Base-by-base conservation (phyloP, 2,329 filamentous ascomycete genomes). In the Neocatenulostroma microsporum region DNA sequence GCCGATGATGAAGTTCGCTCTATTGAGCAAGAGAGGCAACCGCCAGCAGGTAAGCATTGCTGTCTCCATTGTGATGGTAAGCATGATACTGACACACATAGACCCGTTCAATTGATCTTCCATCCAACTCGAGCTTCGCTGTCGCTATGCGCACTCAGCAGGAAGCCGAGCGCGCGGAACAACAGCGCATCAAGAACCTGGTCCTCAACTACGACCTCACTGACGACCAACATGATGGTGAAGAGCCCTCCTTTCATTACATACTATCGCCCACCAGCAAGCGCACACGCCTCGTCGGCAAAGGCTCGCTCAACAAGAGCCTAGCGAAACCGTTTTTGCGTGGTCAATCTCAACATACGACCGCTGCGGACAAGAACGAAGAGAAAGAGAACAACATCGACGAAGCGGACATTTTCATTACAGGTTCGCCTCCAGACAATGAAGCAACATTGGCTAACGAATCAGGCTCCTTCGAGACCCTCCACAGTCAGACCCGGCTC, bases 101-200 rank as follows among this genome's bases (percentile, higher is more conserved):
- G 84, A 95, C 89, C 15, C 84, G 84, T 34, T 91, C 84, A 4
- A 88, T 96, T 49, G 87, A 91, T 53, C 69, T 96, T 31, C 84
- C 84, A 8, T 80, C 89, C 2, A 84, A 98, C 60, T 96, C 91
- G 1, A 88, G 79, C 33, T 95, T 98, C 63, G 91, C 91, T 5
- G 76, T 96, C 47, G 91, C 91, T 28, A 91, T 98, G 87, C 91
- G 86, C 59, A 87, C 77, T 42, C 88, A 96, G 65, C 88, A 95
- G 58, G 84, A 93, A 63, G 89, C 87, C 3, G 89, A 96, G 59
- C 82, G 83, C 36, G 91, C 94, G 57, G 93, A 98, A 61, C 89
- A 98, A 61, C 87, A 95, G 61, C 84, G 91, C 45, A 98, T 98
- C 76, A 98, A 98, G 69, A 94, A 86, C 55, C 72, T 98, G 30